Conservation (phyloP, 192 early-diverging fungal species). For the Glomus cerebriforme region DNA sequence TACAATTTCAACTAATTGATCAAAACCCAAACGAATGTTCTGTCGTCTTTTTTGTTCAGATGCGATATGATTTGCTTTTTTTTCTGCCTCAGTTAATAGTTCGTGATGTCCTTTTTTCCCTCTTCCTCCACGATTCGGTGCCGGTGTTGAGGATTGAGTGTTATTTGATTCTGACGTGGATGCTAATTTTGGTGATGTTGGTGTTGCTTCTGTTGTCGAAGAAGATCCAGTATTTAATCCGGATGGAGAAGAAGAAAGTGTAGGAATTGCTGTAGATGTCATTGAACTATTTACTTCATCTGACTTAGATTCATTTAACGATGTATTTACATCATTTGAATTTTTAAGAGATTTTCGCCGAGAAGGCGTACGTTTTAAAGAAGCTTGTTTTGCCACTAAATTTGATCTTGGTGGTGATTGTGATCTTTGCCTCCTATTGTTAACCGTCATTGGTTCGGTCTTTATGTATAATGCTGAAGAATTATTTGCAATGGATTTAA, state of each 20-base stretch:
- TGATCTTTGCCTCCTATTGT: constrained; percentile 9
- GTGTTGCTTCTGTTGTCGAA: constrained; percentile 34
- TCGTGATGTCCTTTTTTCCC: constrained; percentile 59
- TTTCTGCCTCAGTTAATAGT: constrained; percentile 85
- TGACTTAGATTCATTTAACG: not conserved
- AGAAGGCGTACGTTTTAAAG: constrained; percentile 17
- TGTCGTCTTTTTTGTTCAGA: constrained; percentile 92
- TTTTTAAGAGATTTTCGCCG: constrained; percentile 7
- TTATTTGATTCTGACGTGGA: constrained; percentile 24
- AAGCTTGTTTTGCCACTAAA: not conserved
- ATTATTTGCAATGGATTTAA: not conserved
- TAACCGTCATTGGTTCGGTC: not conserved
- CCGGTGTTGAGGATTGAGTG: constrained; percentile 19
- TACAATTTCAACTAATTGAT: constrained; percentile 86
- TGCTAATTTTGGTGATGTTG: constrained; percentile 28
- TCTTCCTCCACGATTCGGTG: constrained; percentile 20
- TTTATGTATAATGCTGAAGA: not conserved
- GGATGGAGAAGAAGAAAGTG: constrained; percentile 26
- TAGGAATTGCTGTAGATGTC: constrained; percentile 32
- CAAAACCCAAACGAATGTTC: constrained; percentile 89
- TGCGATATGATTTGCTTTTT: constrained; percentile 94
- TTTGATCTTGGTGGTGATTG: constrained; percentile 13
- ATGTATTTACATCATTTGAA: constrained; percentile 5
- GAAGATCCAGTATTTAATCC: constrained; percentile 27
- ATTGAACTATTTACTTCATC: constrained; percentile 36